Base-by-base conservation (phyloP, 768 basidiomycete species). In the Psilocybe cubensis region DNA sequence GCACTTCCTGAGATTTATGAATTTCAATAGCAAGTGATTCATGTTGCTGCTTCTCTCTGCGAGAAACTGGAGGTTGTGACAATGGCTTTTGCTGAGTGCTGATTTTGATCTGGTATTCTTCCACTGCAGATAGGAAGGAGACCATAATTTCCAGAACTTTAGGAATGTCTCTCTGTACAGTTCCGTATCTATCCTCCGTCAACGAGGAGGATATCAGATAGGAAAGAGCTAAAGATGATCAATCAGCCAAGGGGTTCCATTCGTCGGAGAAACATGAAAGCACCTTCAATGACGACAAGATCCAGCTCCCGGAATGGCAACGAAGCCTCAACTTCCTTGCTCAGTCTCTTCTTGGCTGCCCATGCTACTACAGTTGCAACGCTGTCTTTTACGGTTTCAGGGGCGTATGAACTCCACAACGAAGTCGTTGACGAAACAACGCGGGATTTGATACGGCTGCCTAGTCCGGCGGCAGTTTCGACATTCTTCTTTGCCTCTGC, bases 91-190 rank as follows among this genome's bases (percentile, higher is more conserved):
- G 74, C 20, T 72, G 62, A 3, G 75, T 71, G 52, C 71, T 72
- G 25, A 92, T 69, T 63, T 88, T 84, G 1, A 63, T 67, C 54
- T 85, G 82, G 56, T 87, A 87, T 27, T 80, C 79, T 62, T 94
- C 92, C 18, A 93, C 70, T 1, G 84, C 88, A 1, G 70, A 67
- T 18, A 92, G 77, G 74, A 88, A 89, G 0, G 81, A 80, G 11
- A 89, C 68, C 61, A 94, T 74, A 0, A 89, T 88, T 69, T 96
- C 93, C 2, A 96, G 69, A 25, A 93, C 85, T 57, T 84, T 86
- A 0, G 92, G 89, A 18, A 93, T 91, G 66, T 95, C 94, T 10
- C 89, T 79, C 68, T 95, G 94, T 11, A 94, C 91, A 29, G 87
- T 83, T 20, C 93, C 93, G 66, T 88, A 94, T 18, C 81, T 79